phyloP scores from a whole-genome alignment of 768 basidiomycete genomes.

The Suillus fuscotomentosus region DNA sequence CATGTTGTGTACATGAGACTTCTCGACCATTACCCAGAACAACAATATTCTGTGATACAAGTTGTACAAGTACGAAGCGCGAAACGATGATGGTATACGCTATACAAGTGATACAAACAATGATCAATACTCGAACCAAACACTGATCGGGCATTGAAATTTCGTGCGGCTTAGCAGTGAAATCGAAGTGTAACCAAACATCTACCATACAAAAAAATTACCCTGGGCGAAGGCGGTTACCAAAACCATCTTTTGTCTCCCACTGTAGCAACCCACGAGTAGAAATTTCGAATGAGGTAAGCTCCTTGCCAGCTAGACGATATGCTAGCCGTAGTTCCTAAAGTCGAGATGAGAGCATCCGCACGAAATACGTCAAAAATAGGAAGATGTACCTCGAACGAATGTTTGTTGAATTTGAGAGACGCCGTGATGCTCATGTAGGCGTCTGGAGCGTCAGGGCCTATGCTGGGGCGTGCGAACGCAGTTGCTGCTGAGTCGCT shows the following conservation, averaged over 20 bases:
- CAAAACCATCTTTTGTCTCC: not conserved
- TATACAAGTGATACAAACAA: not conserved
- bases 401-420: constrained; percentile 40
- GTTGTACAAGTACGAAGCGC: too few species aligned
- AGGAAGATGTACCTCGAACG: constrained; percentile 44
- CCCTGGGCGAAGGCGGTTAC: not conserved
- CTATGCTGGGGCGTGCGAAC: constrained; percentile 12
- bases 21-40: not conserved
- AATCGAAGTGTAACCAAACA: too few species aligned
- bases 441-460: constrained; percentile 26
- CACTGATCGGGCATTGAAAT: too few species aligned
- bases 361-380: not conserved
- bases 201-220: not conserved
- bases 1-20: not conserved
- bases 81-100: constrained; percentile 1
- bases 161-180: too few species aligned
- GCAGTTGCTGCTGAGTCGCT: constrained; percentile 24
- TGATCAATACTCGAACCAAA: too few species aligned
- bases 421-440: constrained; percentile 37
- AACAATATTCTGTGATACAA: not conserved
- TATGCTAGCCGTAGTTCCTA: constrained; percentile 55
- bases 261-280: constrained; percentile 16
- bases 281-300: constrained; percentile 40
- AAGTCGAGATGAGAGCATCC: constrained; percentile 1
- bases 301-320: constrained; percentile 40